A percentile compares a stretch with the other conserved stretches of the same genome.
Conservation (phyloP, 345 rosid species). For the Eucalyptus cloeziana region DNA sequence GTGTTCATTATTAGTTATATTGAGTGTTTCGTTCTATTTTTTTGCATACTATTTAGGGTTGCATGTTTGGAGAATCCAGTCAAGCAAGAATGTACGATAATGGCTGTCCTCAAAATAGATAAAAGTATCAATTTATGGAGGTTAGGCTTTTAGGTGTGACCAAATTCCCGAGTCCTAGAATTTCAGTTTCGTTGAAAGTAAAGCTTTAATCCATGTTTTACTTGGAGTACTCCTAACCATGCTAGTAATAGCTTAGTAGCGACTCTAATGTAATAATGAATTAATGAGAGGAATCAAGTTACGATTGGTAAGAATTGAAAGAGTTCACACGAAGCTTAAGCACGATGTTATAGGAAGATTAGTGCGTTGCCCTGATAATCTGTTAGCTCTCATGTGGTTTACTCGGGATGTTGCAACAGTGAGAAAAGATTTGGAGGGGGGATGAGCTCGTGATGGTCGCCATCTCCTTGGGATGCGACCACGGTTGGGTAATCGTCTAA, state of each 20-base stretch:
- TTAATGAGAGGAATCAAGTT: neutral
- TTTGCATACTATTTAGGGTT: no score
- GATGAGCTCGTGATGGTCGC: neutral
- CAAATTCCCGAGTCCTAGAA: no score
- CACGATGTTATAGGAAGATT: neutral
- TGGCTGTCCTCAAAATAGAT: no score
- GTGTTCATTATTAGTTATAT: no score
- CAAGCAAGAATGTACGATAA: no score
- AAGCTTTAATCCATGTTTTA: no score
- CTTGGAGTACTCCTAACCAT: neutral
- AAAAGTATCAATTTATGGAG: no score
- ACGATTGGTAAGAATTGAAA: neutral
- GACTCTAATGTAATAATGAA: neutral
- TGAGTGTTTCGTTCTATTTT: no score
- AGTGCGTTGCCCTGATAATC: neutral
- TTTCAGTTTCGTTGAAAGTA: neutral
- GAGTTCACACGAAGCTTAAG: neutral
- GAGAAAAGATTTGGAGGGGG: neutral
- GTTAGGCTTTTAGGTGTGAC: no score
- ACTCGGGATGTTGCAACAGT: neutral
- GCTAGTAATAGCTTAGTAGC: neutral
- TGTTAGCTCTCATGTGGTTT: neutral
- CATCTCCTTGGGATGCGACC: neutral
- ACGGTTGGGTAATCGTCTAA: neutral
- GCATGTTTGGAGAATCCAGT: no score